These are phyloP conservation scores for Symmetrospora coprosmae DNA, from an alignment of 768 basidiomycete species.

Conservation along the genomic window DNA sequence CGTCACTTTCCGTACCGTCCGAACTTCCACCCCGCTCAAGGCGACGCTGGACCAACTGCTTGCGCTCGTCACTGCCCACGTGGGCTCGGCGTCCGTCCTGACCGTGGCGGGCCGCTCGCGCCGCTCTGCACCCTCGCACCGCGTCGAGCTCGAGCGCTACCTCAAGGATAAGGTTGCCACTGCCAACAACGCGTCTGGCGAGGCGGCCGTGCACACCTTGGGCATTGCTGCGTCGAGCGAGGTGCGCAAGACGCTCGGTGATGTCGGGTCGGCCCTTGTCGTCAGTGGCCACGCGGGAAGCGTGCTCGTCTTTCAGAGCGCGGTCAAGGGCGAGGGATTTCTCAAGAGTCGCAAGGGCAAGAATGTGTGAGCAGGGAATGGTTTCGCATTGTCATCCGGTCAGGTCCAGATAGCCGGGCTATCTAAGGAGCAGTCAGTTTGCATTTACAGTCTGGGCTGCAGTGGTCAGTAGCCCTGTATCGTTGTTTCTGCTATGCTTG, in stretches of 20 bases:
- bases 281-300: conserved; percentile 14
- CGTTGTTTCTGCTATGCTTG: too few relatives aligned
- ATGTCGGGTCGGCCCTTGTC: conserved; percentile 17
- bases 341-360: conserved; percentile 1
- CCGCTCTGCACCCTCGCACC: conserved; percentile 41
- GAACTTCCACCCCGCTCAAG: conserved; percentile 34
- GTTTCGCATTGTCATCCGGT: too few relatives aligned
- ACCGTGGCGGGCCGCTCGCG: conserved; percentile 69
- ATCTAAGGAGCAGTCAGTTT: too few relatives aligned
- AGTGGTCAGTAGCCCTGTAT: too few relatives aligned
- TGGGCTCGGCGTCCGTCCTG: conserved; percentile 40
- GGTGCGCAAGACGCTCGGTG: conserved; percentile 20
- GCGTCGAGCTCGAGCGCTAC: conserved; percentile 41
- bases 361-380: conserved; percentile 16
- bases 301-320: conserved; percentile 18
- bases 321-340: conserved; percentile 5
- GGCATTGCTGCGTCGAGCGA: conserved; percentile 21
- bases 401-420: too few relatives aligned
- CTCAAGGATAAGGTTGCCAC: conserved; percentile 19
- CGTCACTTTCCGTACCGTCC: conserved; percentile 48
- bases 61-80: conserved; percentile 37
- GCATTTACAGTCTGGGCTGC: too few relatives aligned
- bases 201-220: neutral
- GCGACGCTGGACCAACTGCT: conserved; percentile 49
- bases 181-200: neutral